phyloP scores from a whole-genome alignment of 371 early-diverging fungal species.

The Umbelopsis sp. region DNA sequence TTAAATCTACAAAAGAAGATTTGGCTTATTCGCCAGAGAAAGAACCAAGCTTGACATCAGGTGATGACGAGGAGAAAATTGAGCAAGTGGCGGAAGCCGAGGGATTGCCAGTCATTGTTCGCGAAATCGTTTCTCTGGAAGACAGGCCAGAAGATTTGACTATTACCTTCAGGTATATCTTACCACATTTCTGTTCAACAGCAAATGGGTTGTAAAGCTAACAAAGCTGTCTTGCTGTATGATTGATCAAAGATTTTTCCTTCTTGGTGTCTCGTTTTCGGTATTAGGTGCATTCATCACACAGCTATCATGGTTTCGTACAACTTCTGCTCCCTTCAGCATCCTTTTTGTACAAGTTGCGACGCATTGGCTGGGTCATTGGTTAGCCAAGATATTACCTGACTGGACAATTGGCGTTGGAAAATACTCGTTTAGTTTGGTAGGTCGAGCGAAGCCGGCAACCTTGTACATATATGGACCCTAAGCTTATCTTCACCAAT shows the following conservation, averaged over 20 bases:
- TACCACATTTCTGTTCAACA: background rate
- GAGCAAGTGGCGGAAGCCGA: constrained; percentile 1
- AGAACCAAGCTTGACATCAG: constrained; percentile 1
- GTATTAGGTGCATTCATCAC: constrained; percentile 7
- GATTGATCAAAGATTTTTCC: background rate
- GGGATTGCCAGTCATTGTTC: background rate
- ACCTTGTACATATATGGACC: background rate
- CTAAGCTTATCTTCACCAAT: background rate
- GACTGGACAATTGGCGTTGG: constrained; percentile 4
- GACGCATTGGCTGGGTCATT: constrained; percentile 7
- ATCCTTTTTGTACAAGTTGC: constrained; percentile 15
- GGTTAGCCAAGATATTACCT: constrained; percentile 3
- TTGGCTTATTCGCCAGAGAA: background rate
- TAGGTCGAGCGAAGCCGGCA: background rate
- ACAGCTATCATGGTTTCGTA: constrained; percentile 7
- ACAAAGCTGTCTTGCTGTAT: background rate
- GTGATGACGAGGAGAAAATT: constrained; percentile 11
- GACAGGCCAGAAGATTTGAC: constrained; percentile 1
- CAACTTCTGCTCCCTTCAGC: constrained; percentile 10
- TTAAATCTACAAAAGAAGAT: background rate
- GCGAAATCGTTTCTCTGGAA: constrained; percentile 7
- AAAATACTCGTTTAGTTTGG: constrained; percentile 8
- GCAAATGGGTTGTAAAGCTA: background rate
- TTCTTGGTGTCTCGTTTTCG: background rate
- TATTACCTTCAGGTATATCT: background rate